Percentiles rank a stretch among this genome's conserved stretches.
Evolutionary conservation across 805 yeast species (phyloP).

Genomic region (Saturnispora zaruensis): DNA sequence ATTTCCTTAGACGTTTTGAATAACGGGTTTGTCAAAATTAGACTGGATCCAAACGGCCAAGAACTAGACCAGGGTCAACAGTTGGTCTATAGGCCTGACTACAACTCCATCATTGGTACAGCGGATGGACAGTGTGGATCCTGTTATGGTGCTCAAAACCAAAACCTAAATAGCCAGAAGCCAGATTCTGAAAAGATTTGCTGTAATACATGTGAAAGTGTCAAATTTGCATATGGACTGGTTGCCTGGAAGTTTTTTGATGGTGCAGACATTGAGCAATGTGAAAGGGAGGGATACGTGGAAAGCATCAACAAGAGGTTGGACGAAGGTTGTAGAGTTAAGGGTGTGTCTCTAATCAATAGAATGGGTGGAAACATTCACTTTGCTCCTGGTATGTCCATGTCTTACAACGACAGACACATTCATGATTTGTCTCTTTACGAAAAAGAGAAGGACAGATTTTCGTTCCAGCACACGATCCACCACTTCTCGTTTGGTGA

Average conservation of each 20-base stretch:
- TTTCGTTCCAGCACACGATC: conserved; percentile 70
- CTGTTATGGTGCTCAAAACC: conserved; percentile 79
- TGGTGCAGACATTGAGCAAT: conserved; percentile 79
- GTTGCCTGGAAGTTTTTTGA: conserved; percentile 85
- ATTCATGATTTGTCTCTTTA: conserved; percentile 79
- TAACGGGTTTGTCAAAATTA: conserved; percentile 62
- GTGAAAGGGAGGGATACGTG: conserved; percentile 85
- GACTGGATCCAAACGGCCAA: conserved; percentile 49
- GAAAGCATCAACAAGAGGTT: conserved; percentile 47
- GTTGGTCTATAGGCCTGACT: background rate
- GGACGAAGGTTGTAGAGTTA: conserved; percentile 80
- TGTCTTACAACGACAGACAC: conserved; percentile 52
- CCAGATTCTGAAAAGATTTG: conserved; percentile 42
- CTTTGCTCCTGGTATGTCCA: conserved; percentile 90
- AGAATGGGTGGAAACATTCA: conserved; percentile 87
- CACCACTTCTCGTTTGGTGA: conserved; percentile 81
- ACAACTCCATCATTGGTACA: conserved; percentile 6
- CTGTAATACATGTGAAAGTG: conserved; percentile 81
- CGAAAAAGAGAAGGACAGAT: conserved; percentile 42
- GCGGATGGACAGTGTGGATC: conserved; percentile 63
- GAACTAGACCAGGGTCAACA: conserved; percentile 23
- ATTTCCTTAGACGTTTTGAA: conserved; percentile 61
- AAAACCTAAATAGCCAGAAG: conserved; percentile 36
- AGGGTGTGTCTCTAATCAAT: conserved; percentile 71
- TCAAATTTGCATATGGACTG: conserved; percentile 67